These are phyloP conservation scores for Apiotrichum gracile DNA, from an alignment of 1,284 basidiomycete genomes.

Conservation along the genomic window DNA sequence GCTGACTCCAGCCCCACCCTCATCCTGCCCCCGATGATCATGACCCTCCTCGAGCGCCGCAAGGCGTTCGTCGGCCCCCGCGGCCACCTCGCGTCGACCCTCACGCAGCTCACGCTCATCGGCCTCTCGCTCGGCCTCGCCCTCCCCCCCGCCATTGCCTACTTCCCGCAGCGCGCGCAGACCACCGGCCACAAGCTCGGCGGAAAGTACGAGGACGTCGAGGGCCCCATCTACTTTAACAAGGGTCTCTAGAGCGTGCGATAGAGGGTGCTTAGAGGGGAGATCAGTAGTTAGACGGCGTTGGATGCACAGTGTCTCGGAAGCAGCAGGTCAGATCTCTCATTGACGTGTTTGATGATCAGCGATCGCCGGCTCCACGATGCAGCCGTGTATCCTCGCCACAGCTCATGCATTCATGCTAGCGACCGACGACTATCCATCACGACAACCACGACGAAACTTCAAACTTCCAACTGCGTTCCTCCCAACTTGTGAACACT, in stretches of 20 bases:
- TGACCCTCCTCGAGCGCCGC: constrained; percentile 47
- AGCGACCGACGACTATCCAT: neutral
- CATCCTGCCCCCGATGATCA: constrained; percentile 51
- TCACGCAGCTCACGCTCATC: constrained; percentile 48
- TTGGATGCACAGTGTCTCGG: too few species aligned
- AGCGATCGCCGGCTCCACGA: too few species aligned
- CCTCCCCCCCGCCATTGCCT: constrained; percentile 54
- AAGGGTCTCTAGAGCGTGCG: constrained; percentile 53
- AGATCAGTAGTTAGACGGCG: too few species aligned
- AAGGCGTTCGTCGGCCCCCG: constrained; percentile 46
- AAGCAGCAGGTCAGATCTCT: too few species aligned
- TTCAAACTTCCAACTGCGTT: neutral
- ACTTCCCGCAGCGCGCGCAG: constrained; percentile 51
- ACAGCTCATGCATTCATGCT: too few species aligned
- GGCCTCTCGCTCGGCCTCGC: constrained; percentile 51
- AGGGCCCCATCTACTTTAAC: constrained; percentile 51
- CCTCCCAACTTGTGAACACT: too few species aligned
- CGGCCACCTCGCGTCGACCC: constrained; percentile 29
- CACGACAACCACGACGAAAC: neutral
- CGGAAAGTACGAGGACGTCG: constrained; percentile 33
- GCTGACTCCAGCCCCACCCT: constrained; percentile 48
- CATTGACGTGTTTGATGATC: too few species aligned
- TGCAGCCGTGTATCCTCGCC: too few species aligned
- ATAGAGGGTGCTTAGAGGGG: too few species aligned
- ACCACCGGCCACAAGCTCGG: constrained; percentile 47